A percentile compares a stretch with the other conserved stretches of the same genome.
phyloP scores from a whole-genome alignment of 768 basidiomycete species.

The Leccinum broughii region DNA sequence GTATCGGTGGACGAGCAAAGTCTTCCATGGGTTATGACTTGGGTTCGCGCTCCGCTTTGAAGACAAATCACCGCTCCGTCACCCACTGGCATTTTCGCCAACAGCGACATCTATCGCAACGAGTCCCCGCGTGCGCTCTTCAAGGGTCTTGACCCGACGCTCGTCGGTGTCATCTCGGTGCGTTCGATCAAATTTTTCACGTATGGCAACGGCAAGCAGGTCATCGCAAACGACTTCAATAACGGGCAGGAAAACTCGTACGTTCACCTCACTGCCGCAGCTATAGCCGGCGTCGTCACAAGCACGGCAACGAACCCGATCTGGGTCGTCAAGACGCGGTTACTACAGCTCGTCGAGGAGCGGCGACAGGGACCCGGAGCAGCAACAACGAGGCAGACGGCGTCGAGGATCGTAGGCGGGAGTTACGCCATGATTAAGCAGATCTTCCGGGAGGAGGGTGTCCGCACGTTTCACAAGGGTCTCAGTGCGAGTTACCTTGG shows the following conservation, averaged over 20 bases:
- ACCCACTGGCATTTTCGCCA: background rate
- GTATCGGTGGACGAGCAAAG: too few relatives aligned
- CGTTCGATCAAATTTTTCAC: slow-evolving; percentile 98
- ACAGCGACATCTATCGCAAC: slow-evolving; percentile 83
- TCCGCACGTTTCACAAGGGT: slow-evolving; percentile 92
- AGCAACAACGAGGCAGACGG: slow-evolving; percentile 5
- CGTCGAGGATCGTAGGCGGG: slow-evolving; percentile 44
- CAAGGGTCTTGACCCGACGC: slow-evolving; percentile 90
- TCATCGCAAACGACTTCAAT: slow-evolving; percentile 84
- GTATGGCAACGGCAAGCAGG: slow-evolving; percentile 94
- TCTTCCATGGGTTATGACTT: too few relatives aligned
- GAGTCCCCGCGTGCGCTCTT: slow-evolving; percentile 91
- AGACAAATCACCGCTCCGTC: background rate
- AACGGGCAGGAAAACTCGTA: slow-evolving; percentile 73
- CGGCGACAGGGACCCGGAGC: slow-evolving; percentile 13
- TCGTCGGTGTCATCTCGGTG: slow-evolving; percentile 94
- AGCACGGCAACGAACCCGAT: slow-evolving; percentile 95
- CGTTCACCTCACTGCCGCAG: slow-evolving; percentile 86
- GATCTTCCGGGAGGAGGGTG: slow-evolving; percentile 80
- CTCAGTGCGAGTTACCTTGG: slow-evolving; percentile 94
- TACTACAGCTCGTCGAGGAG: slow-evolving; percentile 76
- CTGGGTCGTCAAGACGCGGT: slow-evolving; percentile 97
- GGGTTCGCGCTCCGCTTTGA: too few relatives aligned
- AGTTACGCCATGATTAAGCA: slow-evolving; percentile 64
- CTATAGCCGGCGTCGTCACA: slow-evolving; percentile 82